Conservation (phyloP, 2,329 filamentous ascomycete genomes). For the Escovopsis sp. region DNA sequence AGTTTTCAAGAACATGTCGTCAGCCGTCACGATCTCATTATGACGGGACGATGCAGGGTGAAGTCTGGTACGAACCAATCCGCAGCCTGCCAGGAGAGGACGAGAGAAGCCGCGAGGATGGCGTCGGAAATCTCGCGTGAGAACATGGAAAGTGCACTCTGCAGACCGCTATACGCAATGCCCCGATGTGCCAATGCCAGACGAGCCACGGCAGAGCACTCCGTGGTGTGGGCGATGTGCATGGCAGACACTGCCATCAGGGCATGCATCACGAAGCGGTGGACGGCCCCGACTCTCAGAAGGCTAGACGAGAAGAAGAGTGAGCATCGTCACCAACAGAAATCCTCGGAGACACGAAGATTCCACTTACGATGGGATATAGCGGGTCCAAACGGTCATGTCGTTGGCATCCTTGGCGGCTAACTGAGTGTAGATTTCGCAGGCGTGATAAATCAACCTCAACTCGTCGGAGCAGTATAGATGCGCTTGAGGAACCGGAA, state of each 20-base stretch:
- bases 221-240: constrained; percentile 79
- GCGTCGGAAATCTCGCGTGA: constrained; percentile 80
- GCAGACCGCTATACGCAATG: constrained; percentile 70
- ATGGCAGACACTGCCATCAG: constrained; percentile 88
- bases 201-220: constrained; percentile 71
- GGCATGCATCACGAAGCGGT: constrained; percentile 86
- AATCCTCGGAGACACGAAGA: background rate
- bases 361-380: constrained; percentile 69
- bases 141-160: constrained; percentile 74
- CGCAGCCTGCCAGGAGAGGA: constrained; percentile 89
- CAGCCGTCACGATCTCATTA: constrained; percentile 6
- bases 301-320: constrained; percentile 9
- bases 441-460: constrained; percentile 80
- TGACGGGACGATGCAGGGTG: constrained; percentile 1
- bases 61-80: constrained; percentile 78
- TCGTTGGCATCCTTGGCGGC: constrained; percentile 60
- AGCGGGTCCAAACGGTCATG: constrained; percentile 83
- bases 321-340: constrained; percentile 1
- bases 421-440: constrained; percentile 72
- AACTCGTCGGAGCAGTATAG: constrained; percentile 64
- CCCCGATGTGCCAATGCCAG: constrained; percentile 82
- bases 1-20: constrained; percentile 14
- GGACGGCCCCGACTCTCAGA: constrained; percentile 64
- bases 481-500: constrained; percentile 57
- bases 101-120: constrained; percentile 75